These are phyloP conservation scores for Thalassiosira sp. DNA, from an alignment of 352 stramenopile species.

Conservation along the genomic window DNA sequence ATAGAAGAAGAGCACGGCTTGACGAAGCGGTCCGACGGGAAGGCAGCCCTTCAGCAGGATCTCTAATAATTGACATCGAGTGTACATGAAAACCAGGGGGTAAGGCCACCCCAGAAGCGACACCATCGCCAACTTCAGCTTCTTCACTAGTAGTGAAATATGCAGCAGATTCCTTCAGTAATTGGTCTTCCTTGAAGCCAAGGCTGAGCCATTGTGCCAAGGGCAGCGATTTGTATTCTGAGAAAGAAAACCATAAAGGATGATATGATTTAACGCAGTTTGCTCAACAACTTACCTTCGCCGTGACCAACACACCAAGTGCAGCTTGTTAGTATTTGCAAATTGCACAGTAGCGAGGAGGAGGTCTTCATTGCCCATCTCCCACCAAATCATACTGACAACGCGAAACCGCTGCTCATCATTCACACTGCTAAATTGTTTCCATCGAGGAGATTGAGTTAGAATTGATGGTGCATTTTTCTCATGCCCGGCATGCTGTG, in stretches of 20 bases:
- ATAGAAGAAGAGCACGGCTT: constrained; percentile 37
- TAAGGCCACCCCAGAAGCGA: constrained; percentile 23
- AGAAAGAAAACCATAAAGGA: not conserved
- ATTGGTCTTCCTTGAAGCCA: constrained; percentile 42
- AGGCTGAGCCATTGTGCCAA: constrained; percentile 19
- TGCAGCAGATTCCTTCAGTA: constrained; percentile 25
- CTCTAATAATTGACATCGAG: constrained; percentile 42
- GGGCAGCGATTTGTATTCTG: not conserved
- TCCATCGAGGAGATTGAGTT: constrained; percentile 38
- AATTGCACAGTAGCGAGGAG: constrained; percentile 50
- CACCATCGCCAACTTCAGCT: not conserved
- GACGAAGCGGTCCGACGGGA: not conserved
- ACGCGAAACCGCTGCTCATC: constrained; percentile 51
- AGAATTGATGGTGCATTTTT: not conserved
- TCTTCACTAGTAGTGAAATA: constrained; percentile 2
- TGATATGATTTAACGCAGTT: not conserved
- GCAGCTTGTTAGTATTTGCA: constrained; percentile 7
- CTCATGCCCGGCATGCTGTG: not conserved
- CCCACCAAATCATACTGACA: constrained; percentile 46
- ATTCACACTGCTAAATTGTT: constrained; percentile 49
- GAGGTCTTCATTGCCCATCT: constrained; percentile 34
- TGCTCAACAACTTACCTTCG: constrained; percentile 25
- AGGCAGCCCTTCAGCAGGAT: constrained; percentile 11
- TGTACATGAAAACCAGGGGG: constrained; percentile 29
- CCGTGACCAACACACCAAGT: constrained; percentile 49